Evolutionary conservation across 176 grass and related monocot species (phyloP).

Genomic region (Eleusine coracana): DNA sequence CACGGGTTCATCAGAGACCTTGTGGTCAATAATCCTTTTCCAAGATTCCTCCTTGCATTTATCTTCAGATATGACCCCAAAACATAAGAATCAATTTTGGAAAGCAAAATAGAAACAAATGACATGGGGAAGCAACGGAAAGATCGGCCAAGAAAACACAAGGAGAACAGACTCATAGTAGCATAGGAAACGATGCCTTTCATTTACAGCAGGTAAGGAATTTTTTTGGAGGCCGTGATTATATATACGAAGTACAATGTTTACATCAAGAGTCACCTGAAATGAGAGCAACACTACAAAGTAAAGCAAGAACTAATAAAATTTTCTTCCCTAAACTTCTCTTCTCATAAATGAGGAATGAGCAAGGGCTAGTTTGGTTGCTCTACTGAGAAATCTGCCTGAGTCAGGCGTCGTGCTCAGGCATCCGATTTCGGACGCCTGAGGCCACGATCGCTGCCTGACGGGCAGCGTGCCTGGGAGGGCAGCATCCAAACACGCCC

Average conservation of each 20-base stretch:
- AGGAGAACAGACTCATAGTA: not conserved
- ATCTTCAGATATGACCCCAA: not conserved
- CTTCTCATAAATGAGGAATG: conserved; percentile 10
- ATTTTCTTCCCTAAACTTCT: not conserved
- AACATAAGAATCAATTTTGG: not conserved
- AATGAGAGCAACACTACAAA: not conserved
- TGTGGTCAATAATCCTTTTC: not conserved
- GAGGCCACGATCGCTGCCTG: too few species aligned
- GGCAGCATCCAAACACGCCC: too few species aligned
- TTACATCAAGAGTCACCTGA: conserved; percentile 17
- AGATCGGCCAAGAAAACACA: not conserved
- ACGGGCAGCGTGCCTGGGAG: too few species aligned
- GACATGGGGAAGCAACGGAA: not conserved
- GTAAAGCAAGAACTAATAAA: too few species aligned
- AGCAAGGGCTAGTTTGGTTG: too few species aligned
- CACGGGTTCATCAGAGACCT: not conserved
- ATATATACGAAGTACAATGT: not conserved
- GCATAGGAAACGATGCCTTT: not conserved
- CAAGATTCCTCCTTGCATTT: not conserved
- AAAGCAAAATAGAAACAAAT: not conserved
- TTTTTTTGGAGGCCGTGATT: not conserved
- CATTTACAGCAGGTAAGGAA: not conserved
- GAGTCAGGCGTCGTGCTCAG: too few species aligned
- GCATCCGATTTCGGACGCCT: too few species aligned
- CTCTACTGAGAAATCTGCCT: too few species aligned